Evolutionary conservation across 2,329 filamentous ascomycete genomes (phyloP).

Genomic region (Periconia sp.): DNA sequence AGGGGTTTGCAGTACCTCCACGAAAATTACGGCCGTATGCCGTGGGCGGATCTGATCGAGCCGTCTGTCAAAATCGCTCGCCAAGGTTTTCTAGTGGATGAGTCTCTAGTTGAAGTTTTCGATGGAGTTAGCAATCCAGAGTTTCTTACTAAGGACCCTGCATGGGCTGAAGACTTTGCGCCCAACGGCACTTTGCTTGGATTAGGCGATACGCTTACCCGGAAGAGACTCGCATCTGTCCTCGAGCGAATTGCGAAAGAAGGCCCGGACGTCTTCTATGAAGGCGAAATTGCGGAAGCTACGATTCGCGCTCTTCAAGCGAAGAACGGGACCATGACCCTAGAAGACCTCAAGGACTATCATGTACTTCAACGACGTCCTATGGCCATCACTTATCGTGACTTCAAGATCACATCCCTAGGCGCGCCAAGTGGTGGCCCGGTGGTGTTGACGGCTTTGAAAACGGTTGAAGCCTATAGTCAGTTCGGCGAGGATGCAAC

Average conservation of each 20-base stretch:
- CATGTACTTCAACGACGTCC: conserved; percentile 66
- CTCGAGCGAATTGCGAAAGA: conserved; percentile 76
- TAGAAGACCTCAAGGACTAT: conserved; percentile 79
- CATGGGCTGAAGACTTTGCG: conserved; percentile 88
- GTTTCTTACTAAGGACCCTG: conserved; percentile 75
- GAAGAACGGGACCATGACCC: conserved; percentile 80
- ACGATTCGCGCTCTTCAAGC: conserved; percentile 72
- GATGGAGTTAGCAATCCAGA: conserved; percentile 34
- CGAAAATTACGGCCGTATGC: conserved; percentile 65
- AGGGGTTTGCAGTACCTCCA: conserved; percentile 81
- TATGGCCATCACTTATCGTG: conserved; percentile 61
- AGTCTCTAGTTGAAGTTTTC: conserved; percentile 69
- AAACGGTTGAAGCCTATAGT: conserved; percentile 79
- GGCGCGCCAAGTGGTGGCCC: conserved; percentile 79
- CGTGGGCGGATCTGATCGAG: conserved; percentile 67
- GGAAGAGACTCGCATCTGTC: conserved; percentile 79
- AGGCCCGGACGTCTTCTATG: conserved; percentile 77
- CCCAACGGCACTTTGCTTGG: conserved; percentile 76
- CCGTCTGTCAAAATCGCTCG: conserved; percentile 75
- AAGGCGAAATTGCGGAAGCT: conserved; percentile 72
- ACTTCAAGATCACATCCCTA: conserved; percentile 71
- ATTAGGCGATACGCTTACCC: conserved; percentile 79
- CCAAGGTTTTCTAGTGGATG: conserved; percentile 64
- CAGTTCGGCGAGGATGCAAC: conserved; percentile 63
- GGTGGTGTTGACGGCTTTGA: conserved; percentile 76